phyloP scores from a whole-genome alignment of 768 basidiomycete genomes.

The Amylocystis lapponica region DNA sequence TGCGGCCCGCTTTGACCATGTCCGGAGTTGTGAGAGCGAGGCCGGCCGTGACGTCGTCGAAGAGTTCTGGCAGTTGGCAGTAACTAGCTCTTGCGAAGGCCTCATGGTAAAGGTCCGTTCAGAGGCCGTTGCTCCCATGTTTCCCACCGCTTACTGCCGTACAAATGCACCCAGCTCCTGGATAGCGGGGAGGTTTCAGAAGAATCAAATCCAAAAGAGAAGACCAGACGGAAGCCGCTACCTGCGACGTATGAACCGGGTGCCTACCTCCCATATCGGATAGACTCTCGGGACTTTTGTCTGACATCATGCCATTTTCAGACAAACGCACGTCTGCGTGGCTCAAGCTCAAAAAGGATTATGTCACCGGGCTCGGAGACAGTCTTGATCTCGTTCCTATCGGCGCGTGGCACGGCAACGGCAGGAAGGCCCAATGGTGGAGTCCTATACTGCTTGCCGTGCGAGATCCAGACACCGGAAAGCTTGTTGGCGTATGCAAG shows the following conservation, averaged over 20 bases:
- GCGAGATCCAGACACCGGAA: slow-evolving; percentile 59
- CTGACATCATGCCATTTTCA: slow-evolving; percentile 16
- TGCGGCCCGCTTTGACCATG: slow-evolving; percentile 64
- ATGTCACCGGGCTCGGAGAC: slow-evolving; percentile 75
- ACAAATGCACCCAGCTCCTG: slow-evolving; percentile 49
- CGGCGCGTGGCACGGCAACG: slow-evolving; percentile 87
- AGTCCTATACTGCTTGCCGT: slow-evolving; percentile 79
- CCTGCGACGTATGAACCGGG: slow-evolving; percentile 85
- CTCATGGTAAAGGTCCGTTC: slow-evolving; percentile 79
- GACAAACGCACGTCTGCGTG: slow-evolving; percentile 85
- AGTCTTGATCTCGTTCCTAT: slow-evolving; percentile 67
- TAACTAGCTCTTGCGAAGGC: slow-evolving; percentile 82
- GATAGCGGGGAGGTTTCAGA: slow-evolving; percentile 45
- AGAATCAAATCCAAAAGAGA: slow-evolving; percentile 28
- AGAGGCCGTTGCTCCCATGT: background rate
- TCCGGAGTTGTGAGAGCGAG: slow-evolving; percentile 64
- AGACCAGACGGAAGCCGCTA: slow-evolving; percentile 54
- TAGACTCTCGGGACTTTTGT: background rate
- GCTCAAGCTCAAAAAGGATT: slow-evolving; percentile 93
- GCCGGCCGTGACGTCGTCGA: slow-evolving; percentile 58
- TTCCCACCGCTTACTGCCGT: slow-evolving; percentile 9
- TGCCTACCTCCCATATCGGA: slow-evolving; percentile 16
- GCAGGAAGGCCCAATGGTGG: slow-evolving; percentile 90
- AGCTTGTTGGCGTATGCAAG: slow-evolving; percentile 77
- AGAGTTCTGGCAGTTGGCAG: slow-evolving; percentile 69